A percentile compares a stretch with the other conserved stretches of the same genome.
These are phyloP conservation scores for Fusarium haematococcum DNA, from an alignment of 2,329 filamentous ascomycete genomes.

Conservation along the genomic window DNA sequence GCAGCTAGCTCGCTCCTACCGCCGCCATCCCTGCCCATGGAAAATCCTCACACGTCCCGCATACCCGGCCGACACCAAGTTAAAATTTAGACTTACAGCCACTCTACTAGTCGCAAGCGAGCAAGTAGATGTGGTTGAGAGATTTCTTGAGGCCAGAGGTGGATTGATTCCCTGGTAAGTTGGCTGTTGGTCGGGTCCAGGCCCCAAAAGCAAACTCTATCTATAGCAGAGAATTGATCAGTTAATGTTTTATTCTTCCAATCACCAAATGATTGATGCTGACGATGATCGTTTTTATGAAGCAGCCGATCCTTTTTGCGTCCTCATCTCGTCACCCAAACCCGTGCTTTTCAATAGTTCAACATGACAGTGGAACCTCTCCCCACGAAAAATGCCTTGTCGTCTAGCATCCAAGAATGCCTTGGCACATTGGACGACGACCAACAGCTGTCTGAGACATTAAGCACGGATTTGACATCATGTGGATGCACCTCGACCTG, in stretches of 20 bases:
- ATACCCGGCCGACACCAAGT: neutral
- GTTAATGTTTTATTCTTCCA: neutral
- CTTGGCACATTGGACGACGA: neutral
- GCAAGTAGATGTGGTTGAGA: neutral
- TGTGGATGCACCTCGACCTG: neutral
- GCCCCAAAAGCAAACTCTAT: neutral
- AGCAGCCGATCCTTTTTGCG: neutral
- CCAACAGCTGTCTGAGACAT: neutral
- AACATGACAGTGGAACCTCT: neutral
- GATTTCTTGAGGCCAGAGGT: neutral
- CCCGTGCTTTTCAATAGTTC: neutral
- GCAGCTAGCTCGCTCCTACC: too few species aligned
- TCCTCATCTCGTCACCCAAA: neutral
- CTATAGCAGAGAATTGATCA: neutral
- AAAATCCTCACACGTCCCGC: too few species aligned
- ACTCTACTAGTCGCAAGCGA: neutral
- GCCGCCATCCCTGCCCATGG: too few species aligned
- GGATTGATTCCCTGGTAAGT: neutral
- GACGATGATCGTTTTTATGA: neutral
- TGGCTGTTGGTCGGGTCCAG: neutral
- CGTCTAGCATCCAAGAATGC: neutral
- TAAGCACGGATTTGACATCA: neutral
- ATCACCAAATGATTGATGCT: neutral
- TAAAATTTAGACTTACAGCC: neutral
- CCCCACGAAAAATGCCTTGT: neutral